Base-by-base conservation (phyloP, 768 basidiomycete species). In the Lactifluus echinatus region DNA sequence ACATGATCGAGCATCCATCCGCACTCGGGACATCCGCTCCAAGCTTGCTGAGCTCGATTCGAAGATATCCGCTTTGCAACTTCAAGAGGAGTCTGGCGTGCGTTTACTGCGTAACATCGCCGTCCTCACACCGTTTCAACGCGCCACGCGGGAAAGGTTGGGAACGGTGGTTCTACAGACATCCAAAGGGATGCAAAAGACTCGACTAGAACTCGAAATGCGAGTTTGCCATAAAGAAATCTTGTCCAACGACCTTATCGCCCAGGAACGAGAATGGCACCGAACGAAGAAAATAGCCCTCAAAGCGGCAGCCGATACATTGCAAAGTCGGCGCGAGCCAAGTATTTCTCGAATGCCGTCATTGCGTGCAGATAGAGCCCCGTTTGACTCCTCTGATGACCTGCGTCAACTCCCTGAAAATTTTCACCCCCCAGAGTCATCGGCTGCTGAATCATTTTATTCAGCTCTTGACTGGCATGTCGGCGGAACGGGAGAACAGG, bases 81-180 rank as follows among this genome's bases (percentile, higher is more conserved):
- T 75, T 1, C 77, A 80, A 58, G 82, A 95, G 23, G 82, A 87
- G 48, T 69, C 78, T 10, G 80, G 87, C 60, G 71, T 93, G 68
- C 83, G 85, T 17, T 73, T 86, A 42, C 80, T 87, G 21, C 84
- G 88, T 40, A 95, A 94, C 65, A 77, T 97, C 21, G 85, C 85
- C 2, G 80, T 87, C 42, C 76, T 97, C 37, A 87, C 90, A 15
- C 94, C 96, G 3, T 94, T 98, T 69, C 89, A 86, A 66, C 82
- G 81, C 47, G 75, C 84, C 8, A 93, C 93, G 3, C 82, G 93
- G 46, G 88, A 91, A 60, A 80, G 84, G 44, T 77, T 99, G 26
- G 72, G 79, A 23, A 64, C 71, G 23, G 76, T 83, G 2, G 73
- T 93, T 17, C 82, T 83, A 63, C 73, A 71, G 17, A 73, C 86